Conservation (phyloP, 2,329 filamentous ascomycete genomes). For the Colletotrichum aenigma region DNA sequence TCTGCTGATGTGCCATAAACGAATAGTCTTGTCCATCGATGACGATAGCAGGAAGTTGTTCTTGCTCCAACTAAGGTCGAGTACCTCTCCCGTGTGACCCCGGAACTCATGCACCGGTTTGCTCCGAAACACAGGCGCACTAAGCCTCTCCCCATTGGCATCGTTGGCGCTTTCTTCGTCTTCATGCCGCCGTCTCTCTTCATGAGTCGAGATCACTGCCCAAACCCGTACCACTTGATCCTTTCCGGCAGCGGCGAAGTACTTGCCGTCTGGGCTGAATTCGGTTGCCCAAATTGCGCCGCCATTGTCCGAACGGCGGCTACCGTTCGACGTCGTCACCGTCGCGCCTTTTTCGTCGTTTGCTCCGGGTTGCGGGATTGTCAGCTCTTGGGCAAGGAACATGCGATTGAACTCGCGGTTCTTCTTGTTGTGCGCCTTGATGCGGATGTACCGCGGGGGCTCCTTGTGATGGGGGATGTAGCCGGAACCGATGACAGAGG, state of each 20-base stretch:
- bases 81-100: conserved; percentile 83
- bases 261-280: conserved; percentile 91
- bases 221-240: conserved; percentile 87
- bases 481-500: conserved; percentile 71
- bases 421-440: conserved; percentile 81
- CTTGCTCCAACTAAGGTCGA: conserved; percentile 98
- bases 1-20: conserved; percentile 89
- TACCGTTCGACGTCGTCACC: conserved; percentile 32
- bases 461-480: conserved; percentile 89
- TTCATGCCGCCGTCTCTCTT: conserved; percentile 78
- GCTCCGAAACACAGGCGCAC: conserved; percentile 86
- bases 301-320: conserved; percentile 24
- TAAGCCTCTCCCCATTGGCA: conserved; percentile 67
- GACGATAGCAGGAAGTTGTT: conserved; percentile 97
- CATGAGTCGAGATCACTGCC: conserved; percentile 81
- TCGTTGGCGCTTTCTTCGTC: conserved; percentile 62
- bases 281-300: conserved; percentile 90
- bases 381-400: conserved; percentile 92
- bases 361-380: conserved; percentile 22
- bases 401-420: conserved; percentile 81
- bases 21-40: conserved; percentile 97
- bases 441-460: conserved; percentile 88
- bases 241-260: conserved; percentile 89
- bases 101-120: conserved; percentile 80
- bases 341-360: conserved; percentile 38